Evolutionary conservation across 345 rosid genomes (phyloP).

Genomic region (Kandelia obovata): DNA sequence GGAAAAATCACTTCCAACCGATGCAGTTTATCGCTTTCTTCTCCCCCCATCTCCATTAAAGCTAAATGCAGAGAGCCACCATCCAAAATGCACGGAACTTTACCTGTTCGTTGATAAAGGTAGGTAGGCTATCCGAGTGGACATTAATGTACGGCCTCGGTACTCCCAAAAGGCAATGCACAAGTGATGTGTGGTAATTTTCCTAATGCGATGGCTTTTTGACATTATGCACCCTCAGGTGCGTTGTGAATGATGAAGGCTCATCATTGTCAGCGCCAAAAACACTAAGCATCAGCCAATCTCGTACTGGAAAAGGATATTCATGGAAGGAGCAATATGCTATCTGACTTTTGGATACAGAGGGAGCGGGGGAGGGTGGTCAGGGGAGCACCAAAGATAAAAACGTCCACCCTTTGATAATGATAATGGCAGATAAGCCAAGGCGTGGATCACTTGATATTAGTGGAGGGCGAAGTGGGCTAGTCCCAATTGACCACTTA

Average conservation of each 20-base stretch:
- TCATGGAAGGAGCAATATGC: not conserved
- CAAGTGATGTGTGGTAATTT: not conserved
- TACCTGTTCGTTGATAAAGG: not conserved
- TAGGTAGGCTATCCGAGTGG: not conserved
- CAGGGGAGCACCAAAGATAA: not conserved
- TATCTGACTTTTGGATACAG: not conserved
- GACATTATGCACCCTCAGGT: slow-evolving; percentile 4
- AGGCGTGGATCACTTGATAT: not conserved
- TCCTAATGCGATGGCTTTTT: not conserved
- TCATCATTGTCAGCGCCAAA: not conserved
- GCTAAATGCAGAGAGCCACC: slow-evolving; percentile 4
- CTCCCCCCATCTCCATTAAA: not conserved
- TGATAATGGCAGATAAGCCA: not conserved
- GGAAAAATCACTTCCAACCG: slow-evolving; percentile 7
- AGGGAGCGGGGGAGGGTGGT: no score
- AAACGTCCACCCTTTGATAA: not conserved
- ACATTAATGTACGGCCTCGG: slow-evolving; percentile 13
- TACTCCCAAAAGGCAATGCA: not conserved
- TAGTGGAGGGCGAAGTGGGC: not conserved
- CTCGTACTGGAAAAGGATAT: not conserved
- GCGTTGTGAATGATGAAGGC: slow-evolving; percentile 3
- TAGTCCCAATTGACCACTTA: not conserved
- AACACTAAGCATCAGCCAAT: not conserved
- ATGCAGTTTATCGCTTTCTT: not conserved
- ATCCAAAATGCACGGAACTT: slow-evolving; percentile 10